Conservation (phyloP, 192 early-diverging fungal genomes). For the Linderina pennispora region DNA sequence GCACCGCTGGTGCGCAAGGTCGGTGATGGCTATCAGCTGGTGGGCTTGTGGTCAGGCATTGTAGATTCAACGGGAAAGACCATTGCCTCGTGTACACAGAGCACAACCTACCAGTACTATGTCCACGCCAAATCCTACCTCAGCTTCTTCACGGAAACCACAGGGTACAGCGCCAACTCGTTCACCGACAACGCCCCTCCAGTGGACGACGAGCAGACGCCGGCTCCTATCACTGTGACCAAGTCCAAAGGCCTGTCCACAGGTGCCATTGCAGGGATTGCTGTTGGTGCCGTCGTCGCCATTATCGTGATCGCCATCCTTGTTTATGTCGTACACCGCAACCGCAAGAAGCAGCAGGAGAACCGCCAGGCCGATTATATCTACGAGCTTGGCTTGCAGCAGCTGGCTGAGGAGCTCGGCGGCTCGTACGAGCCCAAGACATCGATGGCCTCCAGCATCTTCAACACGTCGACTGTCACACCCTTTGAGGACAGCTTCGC, state of each 20-base stretch:
- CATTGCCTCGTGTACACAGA: conserved; percentile 27
- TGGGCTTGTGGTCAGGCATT: conserved; percentile 28
- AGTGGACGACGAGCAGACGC: conserved; percentile 1
- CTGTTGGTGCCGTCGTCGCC: conserved; percentile 15
- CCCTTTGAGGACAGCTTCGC: conserved; percentile 15
- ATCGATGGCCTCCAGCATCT: conserved; percentile 26
- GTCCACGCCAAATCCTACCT: conserved; percentile 35
- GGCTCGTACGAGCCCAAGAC: conserved; percentile 39
- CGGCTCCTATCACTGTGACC: background rate
- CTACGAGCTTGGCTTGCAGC: conserved; percentile 37
- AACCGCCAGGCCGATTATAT: conserved; percentile 28
- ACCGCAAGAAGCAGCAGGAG: conserved; percentile 16
- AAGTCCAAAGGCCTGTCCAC: conserved; percentile 9
- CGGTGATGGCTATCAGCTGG: conserved; percentile 18
- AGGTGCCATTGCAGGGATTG: conserved; percentile 37
- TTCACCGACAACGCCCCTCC: conserved; percentile 21
- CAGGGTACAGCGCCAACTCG: conserved; percentile 14
- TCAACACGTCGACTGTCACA: conserved; percentile 21
- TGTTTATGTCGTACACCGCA: conserved; percentile 5
- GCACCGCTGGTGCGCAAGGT: conserved; percentile 26
- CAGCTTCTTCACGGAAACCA: conserved; percentile 22
- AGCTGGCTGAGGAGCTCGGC: conserved; percentile 40
- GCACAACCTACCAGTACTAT: conserved; percentile 24
- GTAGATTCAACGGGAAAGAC: conserved; percentile 5
- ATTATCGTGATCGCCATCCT: conserved; percentile 19